Evolutionary conservation across 2,329 filamentous ascomycete species (phyloP).

Genomic region (Clonostachys solani): DNA sequence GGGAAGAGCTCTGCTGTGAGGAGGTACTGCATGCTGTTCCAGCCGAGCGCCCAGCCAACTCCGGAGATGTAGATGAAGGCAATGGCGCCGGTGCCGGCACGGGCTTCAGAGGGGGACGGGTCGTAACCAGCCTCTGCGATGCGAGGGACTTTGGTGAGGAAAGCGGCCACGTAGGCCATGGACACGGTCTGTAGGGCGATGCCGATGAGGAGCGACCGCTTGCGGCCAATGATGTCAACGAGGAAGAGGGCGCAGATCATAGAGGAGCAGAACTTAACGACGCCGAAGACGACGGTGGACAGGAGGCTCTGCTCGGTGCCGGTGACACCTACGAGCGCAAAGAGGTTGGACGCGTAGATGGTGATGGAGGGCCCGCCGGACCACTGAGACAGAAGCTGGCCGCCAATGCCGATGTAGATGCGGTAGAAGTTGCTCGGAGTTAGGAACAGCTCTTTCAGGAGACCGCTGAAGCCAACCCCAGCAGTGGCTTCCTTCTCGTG

Average conservation of each 20-base stretch:
- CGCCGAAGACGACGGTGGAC: slow-evolving; percentile 9
- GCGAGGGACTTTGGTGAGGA: slow-evolving; percentile 12
- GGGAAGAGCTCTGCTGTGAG: slow-evolving; percentile 34
- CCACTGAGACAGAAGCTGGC: slow-evolving; percentile 10
- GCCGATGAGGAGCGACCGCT: slow-evolving; percentile 16
- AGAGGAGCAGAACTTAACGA: slow-evolving; percentile 11
- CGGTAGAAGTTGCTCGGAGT: slow-evolving; percentile 11
- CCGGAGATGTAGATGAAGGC: slow-evolving; percentile 33
- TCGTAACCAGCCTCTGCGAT: slow-evolving; percentile 6
- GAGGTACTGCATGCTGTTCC: slow-evolving; percentile 34
- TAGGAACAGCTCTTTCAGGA: background rate
- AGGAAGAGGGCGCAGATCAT: slow-evolving; percentile 10
- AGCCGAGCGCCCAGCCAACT: slow-evolving; percentile 34
- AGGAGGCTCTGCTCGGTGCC: slow-evolving; percentile 9
- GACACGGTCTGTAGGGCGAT: slow-evolving; percentile 16
- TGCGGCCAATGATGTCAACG: slow-evolving; percentile 12
- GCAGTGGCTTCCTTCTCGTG: background rate
- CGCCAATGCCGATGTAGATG: slow-evolving; percentile 14
- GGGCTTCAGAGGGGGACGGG: slow-evolving; percentile 5
- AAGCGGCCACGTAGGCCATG: slow-evolving; percentile 13
- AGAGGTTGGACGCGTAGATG: slow-evolving; percentile 10
- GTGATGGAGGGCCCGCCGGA: slow-evolving; percentile 12
- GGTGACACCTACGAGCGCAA: slow-evolving; percentile 9
- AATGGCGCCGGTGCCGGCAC: slow-evolving; percentile 26
- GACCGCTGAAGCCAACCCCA: background rate